These are phyloP conservation scores for Backusella psychrophila DNA, from an alignment of 192 early-diverging fungal species.

Conservation along the genomic window DNA sequence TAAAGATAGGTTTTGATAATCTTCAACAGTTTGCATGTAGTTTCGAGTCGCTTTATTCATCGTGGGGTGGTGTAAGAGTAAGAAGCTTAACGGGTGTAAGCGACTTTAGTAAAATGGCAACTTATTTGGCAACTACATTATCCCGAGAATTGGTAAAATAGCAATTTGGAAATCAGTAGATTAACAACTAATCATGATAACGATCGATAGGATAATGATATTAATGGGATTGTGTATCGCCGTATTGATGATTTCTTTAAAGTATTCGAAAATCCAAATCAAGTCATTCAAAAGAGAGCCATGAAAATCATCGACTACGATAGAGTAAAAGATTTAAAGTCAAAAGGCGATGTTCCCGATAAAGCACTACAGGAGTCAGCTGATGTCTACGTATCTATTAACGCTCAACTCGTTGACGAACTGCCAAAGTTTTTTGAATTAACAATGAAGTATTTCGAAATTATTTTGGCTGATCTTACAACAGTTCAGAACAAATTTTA, in stretches of 20 bases:
- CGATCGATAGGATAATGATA: constrained; percentile 13
- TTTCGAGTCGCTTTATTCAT: constrained; percentile 39
- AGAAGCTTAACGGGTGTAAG: constrained; percentile 18
- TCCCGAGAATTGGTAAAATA: constrained; percentile 34
- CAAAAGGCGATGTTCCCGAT: constrained; percentile 62
- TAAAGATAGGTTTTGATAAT: constrained; percentile 5
- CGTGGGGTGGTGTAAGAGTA: constrained; percentile 17
- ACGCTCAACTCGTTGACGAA: constrained; percentile 72
- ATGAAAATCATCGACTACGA: constrained; percentile 77
- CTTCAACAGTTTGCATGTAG: background rate
- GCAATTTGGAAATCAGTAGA: background rate
- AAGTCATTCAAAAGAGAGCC: constrained; percentile 74
- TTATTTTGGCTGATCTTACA: constrained; percentile 54
- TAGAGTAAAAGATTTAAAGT: constrained; percentile 57
- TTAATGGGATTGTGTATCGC: constrained; percentile 8
- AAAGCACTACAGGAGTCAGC: constrained; percentile 69
- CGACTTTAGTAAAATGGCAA: constrained; percentile 33
- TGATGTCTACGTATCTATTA: constrained; percentile 63
- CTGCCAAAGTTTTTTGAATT: constrained; percentile 64
- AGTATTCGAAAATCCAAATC: constrained; percentile 57
- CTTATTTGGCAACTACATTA: constrained; percentile 32
- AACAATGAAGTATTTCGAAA: constrained; percentile 59
- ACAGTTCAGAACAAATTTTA: constrained; percentile 57
- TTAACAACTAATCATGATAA: background rate
- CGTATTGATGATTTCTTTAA: constrained; percentile 46